phyloP scores from a whole-genome alignment of 768 basidiomycete genomes.

The Tylopilus vinaceipallidus region DNA sequence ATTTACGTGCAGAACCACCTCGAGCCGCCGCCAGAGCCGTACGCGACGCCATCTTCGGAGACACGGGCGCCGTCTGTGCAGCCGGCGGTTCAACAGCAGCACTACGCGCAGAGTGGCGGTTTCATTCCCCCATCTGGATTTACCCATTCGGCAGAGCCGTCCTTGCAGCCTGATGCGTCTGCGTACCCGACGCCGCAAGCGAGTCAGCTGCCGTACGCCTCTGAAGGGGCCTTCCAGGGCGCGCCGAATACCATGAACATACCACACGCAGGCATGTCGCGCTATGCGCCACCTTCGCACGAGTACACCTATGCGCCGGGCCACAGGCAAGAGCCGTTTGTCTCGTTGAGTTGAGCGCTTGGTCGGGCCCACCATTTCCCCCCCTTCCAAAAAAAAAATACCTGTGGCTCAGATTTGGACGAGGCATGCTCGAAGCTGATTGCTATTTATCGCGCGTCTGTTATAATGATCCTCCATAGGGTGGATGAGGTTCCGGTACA shows the following conservation, averaged over 20 bases:
- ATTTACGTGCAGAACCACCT: constrained; percentile 21
- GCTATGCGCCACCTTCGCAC: constrained; percentile 17
- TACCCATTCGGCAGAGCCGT: constrained; percentile 12
- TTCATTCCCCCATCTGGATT: constrained; percentile 16
- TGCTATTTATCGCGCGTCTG: constrained; percentile 6
- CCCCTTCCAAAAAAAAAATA: too few relatives aligned
- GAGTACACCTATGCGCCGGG: constrained; percentile 24
- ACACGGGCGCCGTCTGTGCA: constrained; percentile 12
- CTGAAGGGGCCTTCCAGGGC: constrained; percentile 17
- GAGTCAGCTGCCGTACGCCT: constrained; percentile 20
- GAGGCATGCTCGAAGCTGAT: not conserved
- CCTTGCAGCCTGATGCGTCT: too few relatives aligned
- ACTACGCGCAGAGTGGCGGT: constrained; percentile 12
- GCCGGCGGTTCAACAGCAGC: constrained; percentile 16
- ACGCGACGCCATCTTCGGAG: constrained; percentile 19
- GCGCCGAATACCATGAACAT: constrained; percentile 12
- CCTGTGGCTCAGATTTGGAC: not conserved
- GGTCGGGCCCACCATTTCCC: too few relatives aligned
- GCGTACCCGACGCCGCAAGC: constrained; percentile 8
- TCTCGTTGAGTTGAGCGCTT: constrained; percentile 17
- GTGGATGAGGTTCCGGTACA: constrained; percentile 5
- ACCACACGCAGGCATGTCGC: constrained; percentile 11
- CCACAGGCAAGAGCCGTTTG: constrained; percentile 25
- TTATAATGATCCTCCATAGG: constrained; percentile 1
- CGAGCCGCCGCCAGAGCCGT: constrained; percentile 14